These are phyloP conservation scores for Leccinum disarticulatum DNA, from an alignment of 768 basidiomycete species.

Conservation along the genomic window DNA sequence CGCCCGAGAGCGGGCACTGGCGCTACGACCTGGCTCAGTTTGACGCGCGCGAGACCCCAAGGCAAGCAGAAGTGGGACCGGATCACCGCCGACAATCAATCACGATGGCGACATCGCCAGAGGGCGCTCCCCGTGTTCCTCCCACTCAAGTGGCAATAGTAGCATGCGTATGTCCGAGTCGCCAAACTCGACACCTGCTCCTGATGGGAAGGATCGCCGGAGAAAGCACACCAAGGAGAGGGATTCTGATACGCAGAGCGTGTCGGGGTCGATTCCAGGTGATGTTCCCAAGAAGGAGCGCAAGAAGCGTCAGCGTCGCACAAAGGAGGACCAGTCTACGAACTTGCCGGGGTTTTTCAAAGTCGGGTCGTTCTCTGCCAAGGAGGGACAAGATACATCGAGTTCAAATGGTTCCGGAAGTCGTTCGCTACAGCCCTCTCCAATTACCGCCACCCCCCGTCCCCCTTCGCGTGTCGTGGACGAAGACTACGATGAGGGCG, in stretches of 20 bases:
- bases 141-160: constrained; percentile 29
- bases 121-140: constrained; percentile 33
- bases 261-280: constrained; percentile 29
- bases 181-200: constrained; percentile 45
- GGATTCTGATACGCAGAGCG: constrained; percentile 39
- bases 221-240: constrained; percentile 50
- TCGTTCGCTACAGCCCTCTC: constrained; percentile 71
- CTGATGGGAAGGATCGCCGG: constrained; percentile 47
- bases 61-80: constrained; percentile 28
- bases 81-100: constrained; percentile 38
- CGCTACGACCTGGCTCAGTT: constrained; percentile 64
- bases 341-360: constrained; percentile 35
- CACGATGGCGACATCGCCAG: constrained; percentile 50
- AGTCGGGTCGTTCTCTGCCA: constrained; percentile 34
- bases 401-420: constrained; percentile 65
- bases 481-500: constrained; percentile 94
- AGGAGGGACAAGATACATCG: constrained; percentile 57
- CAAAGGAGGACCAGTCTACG: constrained; percentile 45
- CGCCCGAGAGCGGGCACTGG: constrained; percentile 45
- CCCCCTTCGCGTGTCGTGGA: constrained; percentile 73
- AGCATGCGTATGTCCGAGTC: constrained; percentile 58
- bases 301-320: constrained; percentile 45
- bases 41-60: constrained; percentile 44
- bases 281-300: constrained; percentile 59
- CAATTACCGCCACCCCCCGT: constrained; percentile 58